phyloP scores from a whole-genome alignment of 306 rosid genomes.

The Ammopiptanthus mongolicus region DNA sequence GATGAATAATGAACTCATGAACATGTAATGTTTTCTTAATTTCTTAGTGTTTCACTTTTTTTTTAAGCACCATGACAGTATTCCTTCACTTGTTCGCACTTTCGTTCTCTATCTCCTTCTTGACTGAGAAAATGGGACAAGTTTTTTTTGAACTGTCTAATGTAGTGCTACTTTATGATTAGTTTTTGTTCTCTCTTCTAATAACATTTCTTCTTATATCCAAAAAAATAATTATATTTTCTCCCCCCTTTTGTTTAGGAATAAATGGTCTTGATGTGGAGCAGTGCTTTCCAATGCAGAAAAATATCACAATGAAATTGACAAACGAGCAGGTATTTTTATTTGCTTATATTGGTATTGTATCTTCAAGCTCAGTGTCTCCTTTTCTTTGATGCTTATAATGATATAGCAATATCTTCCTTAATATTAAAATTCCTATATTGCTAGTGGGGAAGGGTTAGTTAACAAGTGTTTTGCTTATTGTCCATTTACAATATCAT shows the following conservation, averaged over 20 bases:
- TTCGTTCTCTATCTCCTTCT: background rate
- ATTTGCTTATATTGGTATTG: slow-evolving; percentile 9
- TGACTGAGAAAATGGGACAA: background rate
- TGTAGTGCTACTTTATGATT: slow-evolving; percentile 28
- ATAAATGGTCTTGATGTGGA: slow-evolving; percentile 64
- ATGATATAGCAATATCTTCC: background rate
- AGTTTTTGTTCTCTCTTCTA: background rate
- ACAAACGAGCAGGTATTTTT: slow-evolving; percentile 74
- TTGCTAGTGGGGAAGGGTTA: background rate
- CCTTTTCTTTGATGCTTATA: background rate
- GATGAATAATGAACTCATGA: slow-evolving; percentile 2
- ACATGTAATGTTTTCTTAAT: background rate
- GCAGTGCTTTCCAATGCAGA: slow-evolving; percentile 87
- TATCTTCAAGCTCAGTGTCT: background rate
- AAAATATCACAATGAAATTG: slow-evolving; percentile 57
- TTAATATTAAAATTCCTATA: background rate
- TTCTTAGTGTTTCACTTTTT: slow-evolving; percentile 9
- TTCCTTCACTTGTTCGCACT: slow-evolving; percentile 1
- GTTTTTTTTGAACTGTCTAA: background rate
- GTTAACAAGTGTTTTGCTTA: slow-evolving; percentile 11
- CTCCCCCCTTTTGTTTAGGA: slow-evolving; percentile 25
- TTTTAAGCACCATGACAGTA: background rate
- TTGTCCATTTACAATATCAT: background rate
- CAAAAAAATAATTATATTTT: slow-evolving; percentile 3
- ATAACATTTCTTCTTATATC: background rate